Evolutionary conservation across 371 early-diverging fungal species (phyloP).

Genomic region (Nosema muscidifuracis): DNA sequence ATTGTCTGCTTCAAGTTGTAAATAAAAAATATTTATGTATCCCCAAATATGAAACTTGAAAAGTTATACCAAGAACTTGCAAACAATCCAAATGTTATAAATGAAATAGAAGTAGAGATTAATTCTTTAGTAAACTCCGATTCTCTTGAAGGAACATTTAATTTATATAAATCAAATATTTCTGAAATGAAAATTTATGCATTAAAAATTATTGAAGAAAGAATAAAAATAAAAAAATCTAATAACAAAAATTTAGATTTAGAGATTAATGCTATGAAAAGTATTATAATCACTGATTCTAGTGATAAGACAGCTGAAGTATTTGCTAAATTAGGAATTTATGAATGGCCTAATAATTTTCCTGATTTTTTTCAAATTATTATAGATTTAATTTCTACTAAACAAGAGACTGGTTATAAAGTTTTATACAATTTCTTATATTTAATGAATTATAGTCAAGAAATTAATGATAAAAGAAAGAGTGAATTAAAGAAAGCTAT

Average conservation of each 20-base stretch:
- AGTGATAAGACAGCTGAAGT: slow-evolving; percentile 28
- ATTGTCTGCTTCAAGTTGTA: too few species aligned
- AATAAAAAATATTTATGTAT: slow-evolving; percentile 1
- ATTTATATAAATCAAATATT: slow-evolving; percentile 7
- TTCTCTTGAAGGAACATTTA: not conserved
- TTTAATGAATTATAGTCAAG: slow-evolving; percentile 48
- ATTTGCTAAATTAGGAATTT: slow-evolving; percentile 55
- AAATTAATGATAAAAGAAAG: slow-evolving; percentile 61
- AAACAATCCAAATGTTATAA: slow-evolving; percentile 32
- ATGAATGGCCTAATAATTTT: slow-evolving; percentile 58
- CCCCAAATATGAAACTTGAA: slow-evolving; percentile 18
- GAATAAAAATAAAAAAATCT: slow-evolving; percentile 25
- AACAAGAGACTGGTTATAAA: slow-evolving; percentile 37
- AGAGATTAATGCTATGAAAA: slow-evolving; percentile 32
- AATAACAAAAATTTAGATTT: not conserved
- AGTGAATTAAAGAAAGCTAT: slow-evolving; percentile 59
- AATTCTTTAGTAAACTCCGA: slow-evolving; percentile 2
- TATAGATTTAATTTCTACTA: slow-evolving; percentile 25
- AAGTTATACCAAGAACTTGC: slow-evolving; percentile 21
- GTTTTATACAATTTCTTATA: slow-evolving; percentile 52
- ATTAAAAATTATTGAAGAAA: slow-evolving; percentile 45
- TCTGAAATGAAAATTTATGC: slow-evolving; percentile 35
- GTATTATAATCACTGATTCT: not conserved
- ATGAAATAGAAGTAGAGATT: slow-evolving; percentile 43
- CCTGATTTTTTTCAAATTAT: slow-evolving; percentile 52